Evolutionary conservation across 2,329 filamentous ascomycete species (phyloP).

Genomic region (Claviceps africana): DNA sequence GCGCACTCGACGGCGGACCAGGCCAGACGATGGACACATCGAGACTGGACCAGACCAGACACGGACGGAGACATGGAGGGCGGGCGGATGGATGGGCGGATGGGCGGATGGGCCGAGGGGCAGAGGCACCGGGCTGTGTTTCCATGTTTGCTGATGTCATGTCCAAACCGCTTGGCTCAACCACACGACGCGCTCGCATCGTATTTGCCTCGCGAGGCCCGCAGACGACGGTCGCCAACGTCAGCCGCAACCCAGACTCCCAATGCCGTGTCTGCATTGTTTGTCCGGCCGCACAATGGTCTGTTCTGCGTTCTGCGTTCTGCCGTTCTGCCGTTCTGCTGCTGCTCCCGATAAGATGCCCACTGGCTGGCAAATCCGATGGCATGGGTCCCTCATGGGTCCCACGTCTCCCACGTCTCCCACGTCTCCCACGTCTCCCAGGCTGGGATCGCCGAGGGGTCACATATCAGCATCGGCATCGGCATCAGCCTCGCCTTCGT

Average conservation of each 20-base stretch:
- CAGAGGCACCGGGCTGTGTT: no score
- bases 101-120: not conserved
- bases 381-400: not conserved
- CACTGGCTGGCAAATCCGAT: not conserved
- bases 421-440: no score
- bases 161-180: not conserved
- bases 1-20: no score
- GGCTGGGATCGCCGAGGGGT: not conserved
- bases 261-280: not conserved
- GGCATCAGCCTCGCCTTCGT: not conserved
- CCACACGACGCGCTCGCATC: not conserved
- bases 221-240: not conserved
- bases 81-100: not conserved
- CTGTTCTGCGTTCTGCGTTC: no score
- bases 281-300: not conserved
- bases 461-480: not conserved
- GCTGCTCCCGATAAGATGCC: not conserved
- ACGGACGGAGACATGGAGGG: no score
- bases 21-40: no score
- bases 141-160: not conserved
- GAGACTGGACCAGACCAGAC: no score
- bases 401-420: not conserved
- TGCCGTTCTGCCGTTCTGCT: no score
- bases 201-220: not conserved
- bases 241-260: not conserved